Conservation (phyloP, 179 eudicot genomes). For the Beta lomatogona region DNA sequence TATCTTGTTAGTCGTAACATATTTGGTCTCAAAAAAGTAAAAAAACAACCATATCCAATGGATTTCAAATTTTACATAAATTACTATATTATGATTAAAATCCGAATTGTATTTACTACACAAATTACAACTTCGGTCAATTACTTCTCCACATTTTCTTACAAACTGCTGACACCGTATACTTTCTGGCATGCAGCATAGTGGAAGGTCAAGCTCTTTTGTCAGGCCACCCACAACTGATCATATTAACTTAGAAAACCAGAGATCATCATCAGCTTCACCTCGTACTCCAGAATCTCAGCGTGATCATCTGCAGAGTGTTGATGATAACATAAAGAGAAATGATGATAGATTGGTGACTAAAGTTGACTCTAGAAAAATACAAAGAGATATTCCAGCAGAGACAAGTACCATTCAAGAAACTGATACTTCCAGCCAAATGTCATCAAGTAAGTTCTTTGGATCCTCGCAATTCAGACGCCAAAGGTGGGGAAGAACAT, state of each 20-base stretch:
- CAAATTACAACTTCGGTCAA: conserved; percentile 5
- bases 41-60: not conserved
- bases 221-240: conserved; percentile 45
- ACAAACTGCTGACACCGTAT: conserved; percentile 18
- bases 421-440: conserved; percentile 25
- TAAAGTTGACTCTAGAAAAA: conserved; percentile 31
- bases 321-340: conserved; percentile 19
- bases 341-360: conserved; percentile 20
- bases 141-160: not conserved
- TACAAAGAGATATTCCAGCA: conserved; percentile 29
- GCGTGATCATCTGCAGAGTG: conserved; percentile 31
- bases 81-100: not conserved
- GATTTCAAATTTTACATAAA: not conserved
- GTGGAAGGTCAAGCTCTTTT: conserved; percentile 38
- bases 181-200: conserved; percentile 43
- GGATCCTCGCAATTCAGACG: conserved; percentile 37
- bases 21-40: not conserved
- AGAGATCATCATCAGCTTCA: conserved; percentile 34
- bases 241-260: conserved; percentile 22
- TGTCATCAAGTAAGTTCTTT: conserved; percentile 31
- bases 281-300: conserved; percentile 31
- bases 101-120: not conserved
- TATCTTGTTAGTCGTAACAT: not conserved
- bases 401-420: conserved; percentile 31
- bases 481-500: conserved; percentile 61